These are phyloP conservation scores for Diplocarpon rosae DNA, from an alignment of 2,329 filamentous ascomycete species.

Conservation along the genomic window DNA sequence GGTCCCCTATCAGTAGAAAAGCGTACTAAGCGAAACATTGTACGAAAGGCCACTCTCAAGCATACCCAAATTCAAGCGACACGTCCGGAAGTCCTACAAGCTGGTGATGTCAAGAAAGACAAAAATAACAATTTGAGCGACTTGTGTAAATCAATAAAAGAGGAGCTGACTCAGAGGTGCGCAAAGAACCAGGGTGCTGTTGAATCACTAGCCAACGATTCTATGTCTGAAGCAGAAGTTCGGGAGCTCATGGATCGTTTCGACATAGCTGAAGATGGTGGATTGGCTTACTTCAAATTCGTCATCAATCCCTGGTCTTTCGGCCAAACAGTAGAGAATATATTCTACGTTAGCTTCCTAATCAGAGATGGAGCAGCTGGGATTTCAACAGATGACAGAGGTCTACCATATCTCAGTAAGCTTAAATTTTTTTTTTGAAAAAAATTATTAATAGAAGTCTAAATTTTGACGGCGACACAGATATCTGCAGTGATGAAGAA, in stretches of 20 bases:
- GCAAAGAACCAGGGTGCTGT: background rate
- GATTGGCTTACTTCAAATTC: constrained; percentile 74
- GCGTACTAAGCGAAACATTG: constrained; percentile 57
- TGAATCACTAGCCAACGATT: no score
- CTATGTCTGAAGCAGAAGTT: constrained; percentile 34
- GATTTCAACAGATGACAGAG: constrained; percentile 61
- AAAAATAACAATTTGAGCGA: constrained; percentile 71
- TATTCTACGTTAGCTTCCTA: constrained; percentile 93
- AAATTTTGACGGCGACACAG: constrained; percentile 15
- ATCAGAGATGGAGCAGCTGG: constrained; percentile 75
- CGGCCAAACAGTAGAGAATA: constrained; percentile 88
- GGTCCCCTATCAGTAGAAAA: constrained; percentile 86
- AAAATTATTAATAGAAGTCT: background rate
- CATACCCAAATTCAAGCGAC: constrained; percentile 59
- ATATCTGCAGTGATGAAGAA: background rate
- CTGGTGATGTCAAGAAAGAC: constrained; percentile 60
- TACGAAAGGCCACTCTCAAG: constrained; percentile 57
- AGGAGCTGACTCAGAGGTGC: background rate
- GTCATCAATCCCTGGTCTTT: constrained; percentile 85
- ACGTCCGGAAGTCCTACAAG: constrained; percentile 65
- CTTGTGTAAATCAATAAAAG: constrained; percentile 64
- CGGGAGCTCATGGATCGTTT: constrained; percentile 50
- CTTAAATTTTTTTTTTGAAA: background rate
- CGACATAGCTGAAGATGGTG: constrained; percentile 52
- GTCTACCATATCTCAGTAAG: constrained; percentile 72